phyloP scores from a whole-genome alignment of 2,329 filamentous ascomycete species.

The Pseudogymnoascus sp. region DNA sequence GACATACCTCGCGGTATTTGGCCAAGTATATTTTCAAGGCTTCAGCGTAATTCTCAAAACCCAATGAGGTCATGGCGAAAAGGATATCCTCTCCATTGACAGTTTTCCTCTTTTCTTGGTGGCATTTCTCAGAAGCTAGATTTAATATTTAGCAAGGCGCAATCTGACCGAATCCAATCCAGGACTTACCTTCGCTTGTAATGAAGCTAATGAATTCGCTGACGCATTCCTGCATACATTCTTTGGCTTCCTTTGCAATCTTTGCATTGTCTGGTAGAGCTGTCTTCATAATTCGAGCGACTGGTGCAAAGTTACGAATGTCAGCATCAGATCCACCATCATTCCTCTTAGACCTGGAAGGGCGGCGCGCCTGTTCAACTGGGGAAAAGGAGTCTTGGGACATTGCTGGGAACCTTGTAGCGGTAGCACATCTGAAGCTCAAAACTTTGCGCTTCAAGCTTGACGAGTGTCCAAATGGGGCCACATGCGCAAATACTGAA shows the following conservation, averaged over 20 bases:
- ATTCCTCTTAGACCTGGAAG: conserved; percentile 34
- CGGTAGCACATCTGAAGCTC: conserved; percentile 15
- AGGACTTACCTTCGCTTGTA: conserved; percentile 81
- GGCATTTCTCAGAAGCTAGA: conserved; percentile 94
- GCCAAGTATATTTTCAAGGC: conserved; percentile 96
- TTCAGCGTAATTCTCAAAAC: conserved; percentile 98
- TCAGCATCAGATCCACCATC: conserved; percentile 64
- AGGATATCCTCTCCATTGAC: conserved; percentile 98
- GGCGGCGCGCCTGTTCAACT: conserved; percentile 42
- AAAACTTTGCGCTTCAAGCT: conserved; percentile 26
- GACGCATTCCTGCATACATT: conserved; percentile 99
- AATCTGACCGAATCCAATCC: conserved; percentile 13
- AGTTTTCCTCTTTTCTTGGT: conserved; percentile 98
- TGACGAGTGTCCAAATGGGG: conserved; percentile 27
- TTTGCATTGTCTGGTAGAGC: conserved; percentile 97
- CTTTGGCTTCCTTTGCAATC: conserved; percentile 97
- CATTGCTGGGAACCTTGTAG: conserved; percentile 39
- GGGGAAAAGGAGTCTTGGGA: conserved; percentile 49
- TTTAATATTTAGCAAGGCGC: conserved; percentile 22
- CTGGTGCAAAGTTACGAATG: conserved; percentile 89
- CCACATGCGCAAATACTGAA: conserved; percentile 33
- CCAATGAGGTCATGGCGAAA: conserved; percentile 97
- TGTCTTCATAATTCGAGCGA: conserved; percentile 98
- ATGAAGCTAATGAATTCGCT: conserved; percentile 99
- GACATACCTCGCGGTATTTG: conserved; percentile 91